Base-by-base conservation (phyloP, 148 eudicot genomes). In the Rhododendron kiyosumense region DNA sequence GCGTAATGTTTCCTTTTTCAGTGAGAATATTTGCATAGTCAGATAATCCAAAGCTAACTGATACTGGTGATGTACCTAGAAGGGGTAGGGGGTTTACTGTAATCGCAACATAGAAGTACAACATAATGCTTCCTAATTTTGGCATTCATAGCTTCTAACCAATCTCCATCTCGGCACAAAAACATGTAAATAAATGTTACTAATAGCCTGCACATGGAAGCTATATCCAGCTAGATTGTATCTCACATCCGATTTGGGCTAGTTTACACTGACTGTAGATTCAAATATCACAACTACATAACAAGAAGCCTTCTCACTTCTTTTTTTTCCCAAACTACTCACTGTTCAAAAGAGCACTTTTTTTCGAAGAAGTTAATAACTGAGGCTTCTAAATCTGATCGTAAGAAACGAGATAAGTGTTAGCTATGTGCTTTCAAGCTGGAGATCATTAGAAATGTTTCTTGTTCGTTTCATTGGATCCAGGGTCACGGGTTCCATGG, bases 401-500 rank as follows among this genome's bases (percentile, higher is more conserved):
- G 36, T 15, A 51, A 34, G 79, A 36, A 36, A 73, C 5, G 4
- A 38, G 30, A 84, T 30, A 13, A 79, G 15, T 12, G 24, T 4
- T 61, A 78, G 46, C 79, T 85, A 90, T 20, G 81, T 79, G 32
- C 85, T 73, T 85, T 90, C 90, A 79, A 74, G 87, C 67, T 73
- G 77, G 43, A 34, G 49, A 63, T 79, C 81, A 36, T 81, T 67
- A 22, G 46, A 26, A 26, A 52, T 79, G 43, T 78, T 86, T 81
- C 84, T 79, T 75, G 32, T 67, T 38, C 81, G 8, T 54, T 41
- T 15, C 30, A 46, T 36, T 32, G 84, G 82, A 88, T 78, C 43
- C 78, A 73, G 82, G n/a, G 75, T 78, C 45, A 17, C 78, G n/a
- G 82, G 61, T 75, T 74, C 69, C 61, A 43, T 63, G 45, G 32